Evolutionary conservation across 805 yeast genomes (phyloP).

Genomic region (Torulaspora franciscae): DNA sequence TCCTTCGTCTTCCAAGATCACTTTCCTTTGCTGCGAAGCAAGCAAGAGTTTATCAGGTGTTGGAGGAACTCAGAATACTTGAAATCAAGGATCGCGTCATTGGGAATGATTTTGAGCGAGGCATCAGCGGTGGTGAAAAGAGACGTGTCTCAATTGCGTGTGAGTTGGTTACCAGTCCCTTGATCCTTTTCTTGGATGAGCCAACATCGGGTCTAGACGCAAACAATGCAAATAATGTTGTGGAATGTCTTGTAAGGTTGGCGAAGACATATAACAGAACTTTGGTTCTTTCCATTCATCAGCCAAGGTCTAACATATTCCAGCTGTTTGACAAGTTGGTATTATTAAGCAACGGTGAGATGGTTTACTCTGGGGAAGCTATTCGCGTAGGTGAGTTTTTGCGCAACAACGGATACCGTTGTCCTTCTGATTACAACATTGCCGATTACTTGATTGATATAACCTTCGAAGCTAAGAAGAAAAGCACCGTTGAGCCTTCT

Average conservation of each 20-base stretch:
- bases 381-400: slow-evolving; percentile 70
- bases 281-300: slow-evolving; percentile 89
- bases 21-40: slow-evolving; percentile 74
- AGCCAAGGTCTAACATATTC: slow-evolving; percentile 94
- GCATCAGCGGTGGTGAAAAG: slow-evolving; percentile 80
- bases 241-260: slow-evolving; percentile 75
- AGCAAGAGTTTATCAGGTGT: slow-evolving; percentile 75
- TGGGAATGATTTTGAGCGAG: slow-evolving; percentile 86
- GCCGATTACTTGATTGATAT: slow-evolving; percentile 92
- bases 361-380: slow-evolving; percentile 86
- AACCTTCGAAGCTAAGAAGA: slow-evolving; percentile 51
- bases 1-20: slow-evolving; percentile 73
- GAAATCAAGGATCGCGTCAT: slow-evolving; percentile 79
- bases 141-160: slow-evolving; percentile 91
- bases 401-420: slow-evolving; percentile 63
- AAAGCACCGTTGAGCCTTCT: slow-evolving; percentile 4
- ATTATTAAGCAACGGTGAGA: slow-evolving; percentile 75
- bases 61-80: slow-evolving; percentile 77
- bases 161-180: slow-evolving; percentile 84
- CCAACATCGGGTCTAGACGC: slow-evolving; percentile 96
- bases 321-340: slow-evolving; percentile 80
- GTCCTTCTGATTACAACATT: slow-evolving; percentile 87
- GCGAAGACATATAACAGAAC: slow-evolving; percentile 82
- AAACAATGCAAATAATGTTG: slow-evolving; percentile 85
- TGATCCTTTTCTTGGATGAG: slow-evolving; percentile 78